Percentiles rank a stretch among this genome's conserved stretches.
phyloP scores from a whole-genome alignment of 2,329 filamentous ascomycete species.

The Xylaria sp. region DNA sequence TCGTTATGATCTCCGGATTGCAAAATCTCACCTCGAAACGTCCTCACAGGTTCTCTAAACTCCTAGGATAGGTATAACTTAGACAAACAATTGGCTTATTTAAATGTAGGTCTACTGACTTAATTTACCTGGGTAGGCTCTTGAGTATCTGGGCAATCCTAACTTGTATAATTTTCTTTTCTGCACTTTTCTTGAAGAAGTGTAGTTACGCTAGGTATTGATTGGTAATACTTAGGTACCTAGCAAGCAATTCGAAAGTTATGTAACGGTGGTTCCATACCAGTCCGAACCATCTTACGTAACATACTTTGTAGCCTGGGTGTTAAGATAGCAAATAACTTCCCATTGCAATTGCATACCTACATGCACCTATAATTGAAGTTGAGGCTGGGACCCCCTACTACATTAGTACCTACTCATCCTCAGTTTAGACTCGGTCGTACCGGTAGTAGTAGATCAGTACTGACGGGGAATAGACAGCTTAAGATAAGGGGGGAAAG shows the following conservation, averaged over 20 bases:
- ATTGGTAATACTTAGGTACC: too few species aligned
- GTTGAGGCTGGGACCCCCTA: too few species aligned
- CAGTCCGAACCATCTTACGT: not conserved
- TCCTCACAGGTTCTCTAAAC: not conserved
- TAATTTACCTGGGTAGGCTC: too few species aligned
- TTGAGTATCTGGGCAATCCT: not conserved
- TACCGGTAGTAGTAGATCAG: too few species aligned
- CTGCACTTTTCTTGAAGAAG: too few species aligned
- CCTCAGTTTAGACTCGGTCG: not conserved
- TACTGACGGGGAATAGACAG: not conserved
- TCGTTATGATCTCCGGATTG: not conserved
- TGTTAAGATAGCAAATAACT: too few species aligned
- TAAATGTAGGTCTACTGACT: not conserved
- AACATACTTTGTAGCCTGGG: too few species aligned
- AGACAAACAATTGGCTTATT: not conserved
- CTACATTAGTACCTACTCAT: not conserved
- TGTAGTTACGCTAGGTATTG: too few species aligned
- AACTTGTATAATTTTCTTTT: not conserved
- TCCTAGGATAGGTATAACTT: not conserved
- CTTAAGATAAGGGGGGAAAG: not conserved
- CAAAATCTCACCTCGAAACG: not conserved
- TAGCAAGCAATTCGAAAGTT: too few species aligned
- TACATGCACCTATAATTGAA: not conserved
- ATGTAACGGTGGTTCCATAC: too few species aligned
- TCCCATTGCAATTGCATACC: not conserved